Base-by-base conservation (phyloP, 495 filamentous ascomycete species). In the Corynascus novoguineensis region DNA sequence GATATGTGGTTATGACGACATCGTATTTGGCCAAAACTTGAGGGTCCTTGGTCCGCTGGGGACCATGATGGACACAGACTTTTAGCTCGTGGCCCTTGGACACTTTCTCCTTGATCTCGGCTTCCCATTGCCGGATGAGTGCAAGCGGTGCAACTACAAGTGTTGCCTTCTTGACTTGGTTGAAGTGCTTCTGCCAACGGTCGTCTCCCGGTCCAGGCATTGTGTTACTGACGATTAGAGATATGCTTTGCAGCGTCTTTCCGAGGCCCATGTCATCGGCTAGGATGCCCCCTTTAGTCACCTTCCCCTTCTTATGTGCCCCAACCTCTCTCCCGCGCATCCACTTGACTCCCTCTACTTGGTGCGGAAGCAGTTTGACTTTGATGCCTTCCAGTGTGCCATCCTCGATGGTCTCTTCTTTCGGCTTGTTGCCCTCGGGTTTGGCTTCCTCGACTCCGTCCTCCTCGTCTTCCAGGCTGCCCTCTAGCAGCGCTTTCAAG, bases 1-100 rank as follows among this genome's bases (percentile, higher is more conserved):
- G 89, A 62, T 97, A 98, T 1, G 93, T 98, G 0, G 93, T 97
- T 62, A 98, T 95, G 40, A 98, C 95, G 5, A 98, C 89, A 68
- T 98, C 93, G 65, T 95, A 96, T 50, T 81, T 81, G 62, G 84
- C 85, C 31, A 98, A 75, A 21, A 88, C 83, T 45, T 80, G 75
- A 58, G 82, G 81, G 4, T 83, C 76, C 64, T 96, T 97, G 2
- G 90, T 87, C 4, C 93, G 87, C 50, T 84, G 81, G 3, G 88
- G 80, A 5, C 93, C 93, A 64, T 98, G 93, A 64, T 98, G 95
- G 22, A 98, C 83, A 58, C 82, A 85, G 9, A 98, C 91, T 54
- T 83, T 81, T 21, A 96, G 75, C 59, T 66, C 78, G 61, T 93
- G 88, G 5, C 78, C 76, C 32, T 75, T 67, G 34, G 80, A 73